Conservation (phyloP, 129 eudicot genomes). For the Chrysanthemum lavandulifolium region DNA sequence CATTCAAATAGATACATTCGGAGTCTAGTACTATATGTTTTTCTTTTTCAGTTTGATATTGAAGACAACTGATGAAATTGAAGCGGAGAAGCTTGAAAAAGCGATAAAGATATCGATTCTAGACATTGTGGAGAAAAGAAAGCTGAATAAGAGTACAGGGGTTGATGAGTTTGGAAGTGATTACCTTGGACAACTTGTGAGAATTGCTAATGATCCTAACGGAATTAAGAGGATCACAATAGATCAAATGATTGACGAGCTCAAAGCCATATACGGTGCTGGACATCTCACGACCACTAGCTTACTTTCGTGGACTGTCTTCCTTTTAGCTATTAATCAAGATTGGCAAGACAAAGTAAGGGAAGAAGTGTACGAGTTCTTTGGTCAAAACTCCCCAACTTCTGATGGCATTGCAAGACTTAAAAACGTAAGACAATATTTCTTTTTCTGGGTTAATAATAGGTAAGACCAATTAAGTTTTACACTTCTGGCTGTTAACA, state of each 20-base stretch:
- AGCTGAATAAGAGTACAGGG: conserved; percentile 21
- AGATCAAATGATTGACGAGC: conserved; percentile 51
- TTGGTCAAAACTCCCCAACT: conserved; percentile 35
- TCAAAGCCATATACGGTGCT: conserved; percentile 48
- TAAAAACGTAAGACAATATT: conserved; percentile 41
- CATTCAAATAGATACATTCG: neutral
- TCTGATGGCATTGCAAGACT: conserved; percentile 52
- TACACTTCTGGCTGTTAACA: too few relatives aligned
- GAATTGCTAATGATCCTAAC: conserved; percentile 32
- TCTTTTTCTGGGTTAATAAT: neutral
- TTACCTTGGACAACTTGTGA: conserved; percentile 55
- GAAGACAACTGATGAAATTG: conserved; percentile 53
- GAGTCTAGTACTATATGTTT: neutral
- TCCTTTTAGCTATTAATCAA: conserved; percentile 46
- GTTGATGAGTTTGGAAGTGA: conserved; percentile 39
- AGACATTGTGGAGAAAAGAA: conserved; percentile 44
- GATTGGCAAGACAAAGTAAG: conserved; percentile 64
- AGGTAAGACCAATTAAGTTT: too few relatives aligned
- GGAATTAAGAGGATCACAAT: conserved; percentile 35
- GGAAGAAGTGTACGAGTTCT: conserved; percentile 39
- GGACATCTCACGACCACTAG: conserved; percentile 57
- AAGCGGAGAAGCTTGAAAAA: conserved; percentile 54
- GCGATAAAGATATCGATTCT: conserved; percentile 49
- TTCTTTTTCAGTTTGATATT: conserved; percentile 32
- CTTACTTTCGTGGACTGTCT: conserved; percentile 43